phyloP scores from a whole-genome alignment of 2,329 filamentous ascomycete species.

The Beauveria caledonica region DNA sequence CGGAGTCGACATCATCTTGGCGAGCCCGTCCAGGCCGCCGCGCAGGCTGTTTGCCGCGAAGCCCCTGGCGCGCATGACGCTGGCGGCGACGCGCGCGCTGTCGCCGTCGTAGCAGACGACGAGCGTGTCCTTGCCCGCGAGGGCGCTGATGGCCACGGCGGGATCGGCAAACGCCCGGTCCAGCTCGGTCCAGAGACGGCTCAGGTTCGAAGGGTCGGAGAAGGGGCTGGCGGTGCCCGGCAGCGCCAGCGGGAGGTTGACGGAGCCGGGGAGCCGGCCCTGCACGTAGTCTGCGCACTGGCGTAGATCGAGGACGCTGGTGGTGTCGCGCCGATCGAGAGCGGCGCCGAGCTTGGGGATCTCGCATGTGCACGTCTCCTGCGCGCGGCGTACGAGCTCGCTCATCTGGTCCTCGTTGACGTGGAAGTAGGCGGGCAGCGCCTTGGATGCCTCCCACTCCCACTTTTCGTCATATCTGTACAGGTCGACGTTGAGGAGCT shows the following conservation, averaged over 20 bases:
- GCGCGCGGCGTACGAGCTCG: constrained; percentile 10
- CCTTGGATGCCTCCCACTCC: constrained; percentile 34
- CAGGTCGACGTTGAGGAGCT: constrained; percentile 37
- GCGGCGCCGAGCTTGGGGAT: constrained; percentile 3
- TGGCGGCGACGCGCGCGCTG: constrained; percentile 44
- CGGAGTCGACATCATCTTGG: not conserved
- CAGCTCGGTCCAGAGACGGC: constrained; percentile 38
- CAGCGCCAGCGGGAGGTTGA: constrained; percentile 36
- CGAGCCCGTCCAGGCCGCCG: constrained; percentile 27
- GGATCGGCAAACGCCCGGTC: constrained; percentile 29
- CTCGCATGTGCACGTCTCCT: not conserved
- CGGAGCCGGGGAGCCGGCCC: constrained; percentile 35
- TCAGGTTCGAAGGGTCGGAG: constrained; percentile 32
- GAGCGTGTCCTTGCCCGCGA: constrained; percentile 30
- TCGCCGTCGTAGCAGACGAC: constrained; percentile 48
- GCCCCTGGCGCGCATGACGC: constrained; percentile 42
- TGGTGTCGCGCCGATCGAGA: constrained; percentile 18
- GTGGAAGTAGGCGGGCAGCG: constrained; percentile 26
- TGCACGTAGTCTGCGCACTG: constrained; percentile 31
- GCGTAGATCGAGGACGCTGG: constrained; percentile 36
- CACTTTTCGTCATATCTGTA: constrained; percentile 46
- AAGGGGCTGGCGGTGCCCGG: constrained; percentile 35
- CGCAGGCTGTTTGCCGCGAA: constrained; percentile 37
- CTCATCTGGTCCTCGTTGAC: constrained; percentile 11
- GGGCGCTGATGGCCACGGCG: not conserved